Evolutionary conservation across 208 protist genomes (phyloP), one percentile per base, ranked within the genome.

Genomic region (Wallacemonas sp.): DNA sequence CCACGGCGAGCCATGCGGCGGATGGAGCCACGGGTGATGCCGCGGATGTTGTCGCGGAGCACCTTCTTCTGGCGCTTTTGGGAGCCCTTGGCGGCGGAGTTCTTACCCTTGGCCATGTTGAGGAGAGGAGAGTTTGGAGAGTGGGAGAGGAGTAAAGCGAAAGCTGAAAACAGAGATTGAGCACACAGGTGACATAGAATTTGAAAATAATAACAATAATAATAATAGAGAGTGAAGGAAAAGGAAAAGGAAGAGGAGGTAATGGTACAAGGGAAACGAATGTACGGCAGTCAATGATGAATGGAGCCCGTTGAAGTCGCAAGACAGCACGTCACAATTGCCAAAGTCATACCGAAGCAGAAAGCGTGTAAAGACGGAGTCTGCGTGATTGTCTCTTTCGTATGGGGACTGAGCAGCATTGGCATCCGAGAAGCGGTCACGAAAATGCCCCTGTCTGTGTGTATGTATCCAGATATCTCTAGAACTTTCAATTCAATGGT

Each of bases 91-190:
- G 72, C 66, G 51, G 73, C 76, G 75, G 79, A 86, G 53, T 72
- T 84, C 79, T 91, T 91, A 46, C 85, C 85, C 72, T 91, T 88
- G 69, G 81, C 79, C 85, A 91, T 89, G 19, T 1, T 58, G 56
- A 58, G 51, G 12, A 38, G 77, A 47, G 44, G 34, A 5, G 24
- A 26, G 26, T 22, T n/a, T 46, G 53, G 51, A 34, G 51, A 61
- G 30, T 24, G 42, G 33, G 33, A 54, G 44, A 54, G 34, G 47
- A 33, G 19, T 34, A 55, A 33, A 34, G 8, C 24, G 6, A 27
- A 55, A 8, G 47, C 17, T 41, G 36, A 58, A n/a, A 58, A 34
- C 5, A 14, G 38, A 66, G 34, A 24, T 61, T 26, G n/a, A 34
- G 54, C 4, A 26, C 21, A 66, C 53, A 53, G 58, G 38, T 42